Conservation (phyloP, 1,139 yeast species). For the Yamadazyma triangularis region DNA sequence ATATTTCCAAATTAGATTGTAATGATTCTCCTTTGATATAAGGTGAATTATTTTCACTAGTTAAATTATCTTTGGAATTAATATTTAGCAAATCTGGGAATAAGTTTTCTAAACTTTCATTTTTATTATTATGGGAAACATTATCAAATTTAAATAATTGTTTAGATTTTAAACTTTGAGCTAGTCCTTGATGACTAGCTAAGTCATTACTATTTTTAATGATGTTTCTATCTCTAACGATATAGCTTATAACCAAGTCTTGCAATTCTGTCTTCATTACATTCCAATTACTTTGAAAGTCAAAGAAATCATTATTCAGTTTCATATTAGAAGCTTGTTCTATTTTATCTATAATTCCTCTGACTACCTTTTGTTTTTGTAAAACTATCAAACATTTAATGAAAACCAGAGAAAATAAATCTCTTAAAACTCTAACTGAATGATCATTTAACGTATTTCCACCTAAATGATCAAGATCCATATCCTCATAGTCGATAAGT, state of each 20-base stretch:
- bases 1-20: constrained; percentile 54
- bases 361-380: constrained; percentile 66
- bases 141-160: constrained; percentile 49
- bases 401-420: constrained; percentile 66
- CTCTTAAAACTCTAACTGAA: constrained; percentile 58
- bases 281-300: constrained; percentile 54
- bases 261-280: constrained; percentile 55
- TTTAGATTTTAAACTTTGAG: neutral
- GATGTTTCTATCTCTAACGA: constrained; percentile 19
- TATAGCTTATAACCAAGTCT: constrained; percentile 53
- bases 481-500: constrained; percentile 20
- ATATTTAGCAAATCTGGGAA: constrained; percentile 9
- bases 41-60: constrained; percentile 24
- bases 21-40: constrained; percentile 57
- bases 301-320: constrained; percentile 14
- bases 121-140: constrained; percentile 24
- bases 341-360: constrained; percentile 33
- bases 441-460: constrained; percentile 38
- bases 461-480: constrained; percentile 44
- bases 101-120: constrained; percentile 1
- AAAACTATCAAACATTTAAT: constrained; percentile 58
- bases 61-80: constrained; percentile 4
- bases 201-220: neutral
- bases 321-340: constrained; percentile 9
- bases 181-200: neutral